phyloP scores from a whole-genome alignment of 441 rosid species.

The Viola pubescens region DNA sequence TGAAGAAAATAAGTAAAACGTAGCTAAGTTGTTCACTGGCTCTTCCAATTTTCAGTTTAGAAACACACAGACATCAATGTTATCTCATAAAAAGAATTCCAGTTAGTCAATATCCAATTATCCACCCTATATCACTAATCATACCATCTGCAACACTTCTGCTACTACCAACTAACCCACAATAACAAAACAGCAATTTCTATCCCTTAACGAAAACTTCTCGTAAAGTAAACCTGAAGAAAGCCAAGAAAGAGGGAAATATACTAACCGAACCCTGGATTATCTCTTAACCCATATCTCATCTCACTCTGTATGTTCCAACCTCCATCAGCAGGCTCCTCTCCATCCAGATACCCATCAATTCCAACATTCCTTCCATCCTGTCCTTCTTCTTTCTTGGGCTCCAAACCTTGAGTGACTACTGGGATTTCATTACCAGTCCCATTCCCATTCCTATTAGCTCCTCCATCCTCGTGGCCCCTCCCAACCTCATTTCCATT shows the following conservation, averaged over 20 bases:
- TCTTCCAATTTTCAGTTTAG: no score
- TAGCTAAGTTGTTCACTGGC: no score
- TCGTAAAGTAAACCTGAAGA: background rate
- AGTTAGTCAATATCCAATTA: no score
- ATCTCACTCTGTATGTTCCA: slow-evolving; percentile 47
- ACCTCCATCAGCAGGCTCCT: slow-evolving; percentile 38
- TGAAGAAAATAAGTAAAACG: no score
- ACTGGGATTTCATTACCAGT: slow-evolving; percentile 14
- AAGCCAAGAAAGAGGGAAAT: background rate
- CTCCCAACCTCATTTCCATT: slow-evolving; percentile 19
- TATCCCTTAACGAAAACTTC: background rate
- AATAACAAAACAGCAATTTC: background rate
- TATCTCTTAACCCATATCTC: slow-evolving; percentile 62
- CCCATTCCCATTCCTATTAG: slow-evolving; percentile 14
- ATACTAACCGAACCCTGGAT: slow-evolving; percentile 70
- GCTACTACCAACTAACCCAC: background rate
- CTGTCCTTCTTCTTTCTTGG: slow-evolving; percentile 35
- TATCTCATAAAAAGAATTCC: no score
- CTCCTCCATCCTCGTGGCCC: slow-evolving; percentile 10
- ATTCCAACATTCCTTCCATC: slow-evolving; percentile 40
- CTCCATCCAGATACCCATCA: slow-evolving; percentile 44
- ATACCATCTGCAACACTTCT: no score
- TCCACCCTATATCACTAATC: no score
- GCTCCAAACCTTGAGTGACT: slow-evolving; percentile 16
- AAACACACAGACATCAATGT: no score